Evolutionary conservation across 139 green algal species (phyloP), one percentile per base, ranked within the genome.

Genomic region (Volvox africanus): DNA sequence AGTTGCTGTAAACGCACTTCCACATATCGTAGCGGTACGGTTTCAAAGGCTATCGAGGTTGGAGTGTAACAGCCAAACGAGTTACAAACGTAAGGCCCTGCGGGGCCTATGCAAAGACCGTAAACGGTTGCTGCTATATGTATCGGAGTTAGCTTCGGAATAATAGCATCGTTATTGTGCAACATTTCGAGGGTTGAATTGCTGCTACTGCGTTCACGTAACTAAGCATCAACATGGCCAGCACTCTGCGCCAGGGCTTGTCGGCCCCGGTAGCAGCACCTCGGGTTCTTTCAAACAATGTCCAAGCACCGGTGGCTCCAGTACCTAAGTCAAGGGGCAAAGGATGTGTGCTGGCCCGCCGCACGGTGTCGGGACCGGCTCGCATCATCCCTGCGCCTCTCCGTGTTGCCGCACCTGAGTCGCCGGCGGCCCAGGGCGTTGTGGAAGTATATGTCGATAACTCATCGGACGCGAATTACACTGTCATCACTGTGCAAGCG

Each of bases 401-500:
- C n/a, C 83, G 36, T 1, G 85, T 89, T 17, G 85, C 85, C 12
- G 69, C 85, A 1, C 85, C 85, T 1, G 85, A 89, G 69, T 73
- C 85, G 3, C 69, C 85, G 24, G 69, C 85, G 20, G n/a, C 86
- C 0, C 2, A 35, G 13, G 90, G 75, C 50, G 83, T 50, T 65
- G 81, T 93, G 9, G 26, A 55, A 14, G 61, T 97, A 12, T 67
- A 65, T 0, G 87, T 97, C 13, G 93, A 96, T 88, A 96, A 96
- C 89, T 69, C 91, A 12, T 78, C 65, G n/a, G 93, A 97, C 67
- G 61, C 92, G 0, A 76, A 90, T 2, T 97, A 94, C 91, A 97
- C 95, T 22, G 87, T 95, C 11, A 92, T 98, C 73, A 93, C 79
- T 17, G 91, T 98, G 17, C 92, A 90, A 14, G 93, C 93, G 37